phyloP scores from a whole-genome alignment of 352 stramenopile genomes.

The Phytopythium cucurbitacearum region DNA sequence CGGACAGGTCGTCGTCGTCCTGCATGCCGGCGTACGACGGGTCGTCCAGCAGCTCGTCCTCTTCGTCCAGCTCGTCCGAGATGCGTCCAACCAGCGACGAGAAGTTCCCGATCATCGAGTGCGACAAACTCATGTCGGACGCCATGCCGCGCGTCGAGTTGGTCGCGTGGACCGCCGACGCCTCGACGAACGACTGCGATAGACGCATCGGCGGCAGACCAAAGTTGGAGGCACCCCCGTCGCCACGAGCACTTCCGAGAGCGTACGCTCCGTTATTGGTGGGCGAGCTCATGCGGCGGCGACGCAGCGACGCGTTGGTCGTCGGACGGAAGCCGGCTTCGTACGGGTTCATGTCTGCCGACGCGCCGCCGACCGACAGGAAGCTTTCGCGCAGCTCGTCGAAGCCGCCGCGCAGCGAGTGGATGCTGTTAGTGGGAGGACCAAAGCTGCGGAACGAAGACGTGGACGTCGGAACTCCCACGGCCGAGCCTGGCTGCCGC shows the following conservation, averaged over 20 bases:
- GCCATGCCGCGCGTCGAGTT: constrained; percentile 24
- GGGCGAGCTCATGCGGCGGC: constrained; percentile 18
- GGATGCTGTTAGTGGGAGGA: not conserved
- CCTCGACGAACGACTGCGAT: constrained; percentile 44
- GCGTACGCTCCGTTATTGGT: constrained; percentile 7
- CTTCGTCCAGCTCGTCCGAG: constrained; percentile 52
- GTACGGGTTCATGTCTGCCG: constrained; percentile 2
- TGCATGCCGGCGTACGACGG: constrained; percentile 30
- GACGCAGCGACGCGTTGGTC: constrained; percentile 4
- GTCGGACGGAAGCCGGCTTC: not conserved
- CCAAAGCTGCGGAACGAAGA: constrained; percentile 6
- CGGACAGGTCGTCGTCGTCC: constrained; percentile 26
- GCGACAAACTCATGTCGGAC: constrained; percentile 64
- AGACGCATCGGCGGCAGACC: constrained; percentile 25
- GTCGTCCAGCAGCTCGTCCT: constrained; percentile 45
- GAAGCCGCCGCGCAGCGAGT: constrained; percentile 25
- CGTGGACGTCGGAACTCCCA: too few relatives aligned
- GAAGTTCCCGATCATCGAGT: constrained; percentile 75
- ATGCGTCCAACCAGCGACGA: constrained; percentile 54
- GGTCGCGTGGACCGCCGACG: constrained; percentile 4
- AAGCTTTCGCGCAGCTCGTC: constrained; percentile 31
- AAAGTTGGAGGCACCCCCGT: constrained; percentile 20
- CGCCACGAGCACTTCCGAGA: constrained; percentile 24
- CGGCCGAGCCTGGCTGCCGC: not conserved
- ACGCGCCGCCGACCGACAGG: constrained; percentile 18